phyloP scores from a whole-genome alignment of 202 grass and related monocot genomes.

The Alloteropsis angusta region DNA sequence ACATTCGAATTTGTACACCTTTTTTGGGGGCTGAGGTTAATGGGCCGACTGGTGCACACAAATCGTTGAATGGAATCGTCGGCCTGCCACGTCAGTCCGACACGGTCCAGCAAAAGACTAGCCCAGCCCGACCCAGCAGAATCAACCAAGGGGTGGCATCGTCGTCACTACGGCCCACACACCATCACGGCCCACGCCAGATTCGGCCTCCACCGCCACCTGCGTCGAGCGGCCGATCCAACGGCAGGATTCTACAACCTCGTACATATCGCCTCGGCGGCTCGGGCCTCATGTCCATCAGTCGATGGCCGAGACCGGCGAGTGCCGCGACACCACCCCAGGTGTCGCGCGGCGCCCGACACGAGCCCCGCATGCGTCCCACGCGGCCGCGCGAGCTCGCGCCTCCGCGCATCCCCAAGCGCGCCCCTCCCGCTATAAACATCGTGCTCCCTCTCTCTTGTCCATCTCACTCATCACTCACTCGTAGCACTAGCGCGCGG shows the following conservation, averaged over 20 bases:
- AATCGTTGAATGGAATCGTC: neutral
- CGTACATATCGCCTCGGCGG: slow-evolving; percentile 42
- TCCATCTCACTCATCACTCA: slow-evolving; percentile 1
- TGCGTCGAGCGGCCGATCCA: neutral
- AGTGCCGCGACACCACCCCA: slow-evolving; percentile 21
- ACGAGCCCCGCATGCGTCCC: slow-evolving; percentile 34
- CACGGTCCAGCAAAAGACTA: neutral
- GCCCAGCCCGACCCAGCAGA: neutral
- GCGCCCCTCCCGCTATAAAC: slow-evolving; percentile 26
- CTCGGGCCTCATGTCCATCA: neutral
- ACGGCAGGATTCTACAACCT: slow-evolving; percentile 25
- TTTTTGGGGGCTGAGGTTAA: neutral
- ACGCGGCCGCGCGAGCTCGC: slow-evolving; percentile 21
- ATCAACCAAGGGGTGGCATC: too few relatives aligned
- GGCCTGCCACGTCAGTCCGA: neutral
- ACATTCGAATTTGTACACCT: too few relatives aligned
- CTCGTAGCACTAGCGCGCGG: neutral
- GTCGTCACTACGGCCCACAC: neutral
- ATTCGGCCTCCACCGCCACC: neutral
- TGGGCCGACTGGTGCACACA: neutral
- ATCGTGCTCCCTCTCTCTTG: neutral
- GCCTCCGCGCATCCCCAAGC: slow-evolving; percentile 27
- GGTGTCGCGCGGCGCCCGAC: slow-evolving; percentile 35
- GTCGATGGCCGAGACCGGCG: neutral
- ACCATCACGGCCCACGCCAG: neutral